Percentiles rank a stretch among this genome's conserved stretches.
phyloP scores from a whole-genome alignment of 768 basidiomycete genomes.

The Serendipita sp. region DNA sequence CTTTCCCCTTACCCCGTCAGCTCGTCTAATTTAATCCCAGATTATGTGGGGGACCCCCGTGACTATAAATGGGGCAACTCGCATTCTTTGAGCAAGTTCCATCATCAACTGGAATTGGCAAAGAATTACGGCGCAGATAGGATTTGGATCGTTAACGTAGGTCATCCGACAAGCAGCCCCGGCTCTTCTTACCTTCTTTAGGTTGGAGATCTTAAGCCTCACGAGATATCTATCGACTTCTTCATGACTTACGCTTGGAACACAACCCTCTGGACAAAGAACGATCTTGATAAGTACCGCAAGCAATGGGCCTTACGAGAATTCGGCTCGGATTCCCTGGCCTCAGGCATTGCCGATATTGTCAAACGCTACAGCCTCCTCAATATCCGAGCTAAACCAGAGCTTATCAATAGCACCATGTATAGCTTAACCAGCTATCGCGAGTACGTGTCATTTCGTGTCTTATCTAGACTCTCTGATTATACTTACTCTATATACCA shows the following conservation, averaged over 20 bases:
- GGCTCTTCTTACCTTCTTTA: neutral
- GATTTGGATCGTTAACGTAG: neutral
- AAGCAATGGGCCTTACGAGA: conserved; percentile 47
- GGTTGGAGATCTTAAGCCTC: conserved; percentile 61
- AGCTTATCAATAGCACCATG: conserved; percentile 44
- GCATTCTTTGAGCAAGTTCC: neutral
- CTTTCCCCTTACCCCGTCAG: too few species aligned
- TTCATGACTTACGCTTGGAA: conserved; percentile 52
- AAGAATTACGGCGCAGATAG: conserved; percentile 19
- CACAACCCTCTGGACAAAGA: conserved; percentile 25
- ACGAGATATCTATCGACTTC: conserved; percentile 55
- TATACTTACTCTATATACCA: conserved; percentile 14
- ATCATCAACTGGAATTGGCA: conserved; percentile 69
- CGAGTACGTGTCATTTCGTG: conserved; percentile 31
- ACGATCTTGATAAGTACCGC: conserved; percentile 39
- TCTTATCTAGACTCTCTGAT: neutral
- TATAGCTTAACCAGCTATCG: conserved; percentile 51
- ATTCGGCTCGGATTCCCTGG: conserved; percentile 31
- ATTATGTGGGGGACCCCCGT: neutral
- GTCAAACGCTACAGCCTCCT: conserved; percentile 39
- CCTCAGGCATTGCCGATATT: conserved; percentile 32
- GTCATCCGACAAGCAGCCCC: neutral
- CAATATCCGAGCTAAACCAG: conserved; percentile 48
- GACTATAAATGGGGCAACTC: neutral
- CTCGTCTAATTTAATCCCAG: neutral